A percentile compares a stretch with the other conserved stretches of the same genome.
Conservation (phyloP, 768 basidiomycete genomes). For the Tricholoma matsutake region DNA sequence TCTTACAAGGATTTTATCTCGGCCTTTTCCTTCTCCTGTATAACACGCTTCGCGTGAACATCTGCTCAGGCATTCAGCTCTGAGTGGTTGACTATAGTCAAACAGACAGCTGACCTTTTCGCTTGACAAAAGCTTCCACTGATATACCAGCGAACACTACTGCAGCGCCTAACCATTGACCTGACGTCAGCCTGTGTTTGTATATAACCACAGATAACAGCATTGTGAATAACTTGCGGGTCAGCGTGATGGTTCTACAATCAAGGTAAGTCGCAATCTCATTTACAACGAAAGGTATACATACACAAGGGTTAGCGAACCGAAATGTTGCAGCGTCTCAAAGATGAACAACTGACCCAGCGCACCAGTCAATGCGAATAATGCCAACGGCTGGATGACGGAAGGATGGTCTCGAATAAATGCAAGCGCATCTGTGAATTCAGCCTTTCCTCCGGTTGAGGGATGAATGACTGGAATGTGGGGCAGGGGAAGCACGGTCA, state of each 20-base stretch:
- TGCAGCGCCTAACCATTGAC: constrained; percentile 91
- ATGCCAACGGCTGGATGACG: constrained; percentile 66
- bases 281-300: constrained; percentile 4
- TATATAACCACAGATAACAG: constrained; percentile 91
- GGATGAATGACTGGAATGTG: constrained; percentile 83
- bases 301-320: constrained; percentile 85
- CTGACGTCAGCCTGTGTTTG: constrained; percentile 75
- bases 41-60: constrained; percentile 74
- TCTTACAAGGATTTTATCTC: constrained; percentile 72
- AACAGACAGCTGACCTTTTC: constrained; percentile 56
- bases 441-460: constrained; percentile 51
- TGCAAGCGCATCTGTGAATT: constrained; percentile 62
- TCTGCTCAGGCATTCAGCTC: constrained; percentile 39
- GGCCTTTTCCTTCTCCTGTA: constrained; percentile 82
- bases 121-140: constrained; percentile 88
- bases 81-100: constrained; percentile 9
- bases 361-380: constrained; percentile 88
- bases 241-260: constrained; percentile 86
- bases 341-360: constrained; percentile 98
- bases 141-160: constrained; percentile 96
- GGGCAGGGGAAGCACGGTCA: constrained; percentile 73
- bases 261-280: constrained; percentile 7
- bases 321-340: constrained; percentile 90
- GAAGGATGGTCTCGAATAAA: constrained; percentile 81
- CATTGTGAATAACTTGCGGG: constrained; percentile 98